These are phyloP conservation scores for Cupressus sempervirens DNA, from an alignment of 75 land plant genomes.

Conservation along the genomic window DNA sequence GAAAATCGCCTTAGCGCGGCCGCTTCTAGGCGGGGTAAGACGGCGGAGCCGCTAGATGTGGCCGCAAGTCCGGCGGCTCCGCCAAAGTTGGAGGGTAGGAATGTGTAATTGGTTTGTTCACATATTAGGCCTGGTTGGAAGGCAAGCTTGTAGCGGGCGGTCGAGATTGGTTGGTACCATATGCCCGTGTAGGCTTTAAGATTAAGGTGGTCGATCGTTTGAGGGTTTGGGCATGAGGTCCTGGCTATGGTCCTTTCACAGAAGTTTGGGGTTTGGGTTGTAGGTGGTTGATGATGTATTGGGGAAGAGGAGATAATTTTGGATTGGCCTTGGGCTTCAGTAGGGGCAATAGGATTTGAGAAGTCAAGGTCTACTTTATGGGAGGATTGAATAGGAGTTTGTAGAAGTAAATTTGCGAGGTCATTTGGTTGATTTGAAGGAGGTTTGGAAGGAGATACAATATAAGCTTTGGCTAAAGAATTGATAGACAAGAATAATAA, in stretches of 20 bases:
- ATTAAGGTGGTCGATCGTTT: not conserved
- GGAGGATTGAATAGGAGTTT: not conserved
- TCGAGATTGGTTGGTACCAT: slow-evolving; percentile 14
- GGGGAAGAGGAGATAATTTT: not conserved
- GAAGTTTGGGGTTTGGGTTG: not conserved
- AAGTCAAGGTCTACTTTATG: not conserved
- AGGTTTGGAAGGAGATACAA: not conserved
- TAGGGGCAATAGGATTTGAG: not conserved
- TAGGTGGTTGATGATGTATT: not conserved
- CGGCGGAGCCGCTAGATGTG: slow-evolving; percentile 3
- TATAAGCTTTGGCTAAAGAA: not conserved
- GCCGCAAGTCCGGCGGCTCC: slow-evolving; percentile 4
- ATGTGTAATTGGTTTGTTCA: slow-evolving; percentile 15
- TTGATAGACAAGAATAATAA: not conserved
- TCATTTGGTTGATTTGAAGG: no score
- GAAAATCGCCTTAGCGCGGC: slow-evolving; percentile 9
- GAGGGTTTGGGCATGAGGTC: slow-evolving; percentile 14
- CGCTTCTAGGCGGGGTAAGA: not conserved
- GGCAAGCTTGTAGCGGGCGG: slow-evolving; percentile 18
- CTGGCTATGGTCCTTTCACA: slow-evolving; percentile 4
- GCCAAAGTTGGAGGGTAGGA: not conserved
- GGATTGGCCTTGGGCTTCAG: not conserved
- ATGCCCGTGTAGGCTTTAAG: slow-evolving; percentile 9
- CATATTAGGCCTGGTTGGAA: slow-evolving; percentile 15
- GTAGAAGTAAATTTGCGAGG: not conserved